Base-by-base conservation (phyloP, 768 basidiomycete species). In the Gloeostereum incarnatum region DNA sequence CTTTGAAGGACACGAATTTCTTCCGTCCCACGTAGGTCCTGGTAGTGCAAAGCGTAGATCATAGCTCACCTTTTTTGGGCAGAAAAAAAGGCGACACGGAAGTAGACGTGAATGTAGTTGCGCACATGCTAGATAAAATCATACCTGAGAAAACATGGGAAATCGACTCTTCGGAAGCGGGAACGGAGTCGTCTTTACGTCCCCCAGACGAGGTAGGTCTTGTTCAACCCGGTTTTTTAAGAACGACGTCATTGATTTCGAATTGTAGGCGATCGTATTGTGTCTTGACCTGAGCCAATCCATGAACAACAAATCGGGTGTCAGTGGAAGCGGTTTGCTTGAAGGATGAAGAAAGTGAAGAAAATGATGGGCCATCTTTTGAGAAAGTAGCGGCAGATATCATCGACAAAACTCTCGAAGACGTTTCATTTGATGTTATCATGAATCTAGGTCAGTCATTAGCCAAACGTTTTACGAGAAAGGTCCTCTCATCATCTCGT, bases 71-170 rank as follows among this genome's bases (percentile, higher is more conserved):
- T 35, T 35, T 35, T 18, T 19, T 14, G n/a, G n/a, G 26, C 14
- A 56, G 52, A 18, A 45, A 44, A n/a, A 52, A 50, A 1, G 56
- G 56, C 1, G 54, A 54, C 27, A 54, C 54, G 2, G 52, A 48
- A 31, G 53, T 57, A 5, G 56, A 57, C 31, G 48, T 55, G 5
- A 57, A 57, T 35, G 56, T 52, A 26, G 53, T 55, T 21, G 46
- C 48, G 16, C 46, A 51, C 22, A 43, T 46, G 3, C 41, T 54
- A 4, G 39, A 54, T 18, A 45, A 42, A 19, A 36, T 52, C 18
- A 53, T 53, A 19, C 38, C 27, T 3, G 56, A 57, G 37, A 45
- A 52, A 29, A 57, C 56, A 1, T 57, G 56, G 56, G 48, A 55
- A 33, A 40, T 57, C 1, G 56, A 57, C 29, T 41, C 41, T 21